Conservation (phyloP, 176 grass and related monocot species). For the Pontederia crassipes region DNA sequence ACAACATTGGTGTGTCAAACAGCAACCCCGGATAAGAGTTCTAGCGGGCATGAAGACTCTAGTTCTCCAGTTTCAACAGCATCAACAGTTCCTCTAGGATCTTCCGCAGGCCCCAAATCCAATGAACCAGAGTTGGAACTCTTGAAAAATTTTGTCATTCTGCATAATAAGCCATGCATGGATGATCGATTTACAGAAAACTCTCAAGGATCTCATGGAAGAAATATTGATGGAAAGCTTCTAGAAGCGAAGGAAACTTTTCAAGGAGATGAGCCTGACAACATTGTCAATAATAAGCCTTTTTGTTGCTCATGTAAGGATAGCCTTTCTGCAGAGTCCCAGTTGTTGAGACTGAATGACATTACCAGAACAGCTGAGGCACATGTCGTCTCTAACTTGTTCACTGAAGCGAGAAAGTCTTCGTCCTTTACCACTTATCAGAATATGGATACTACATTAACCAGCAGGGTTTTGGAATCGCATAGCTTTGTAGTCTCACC, state of each 20-base stretch:
- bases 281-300: constrained; percentile 30
- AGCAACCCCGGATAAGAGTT: constrained; percentile 37
- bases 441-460: constrained; percentile 26
- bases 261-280: constrained; percentile 20
- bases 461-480: constrained; percentile 34
- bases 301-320: constrained; percentile 61
- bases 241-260: constrained; percentile 16
- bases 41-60: constrained; percentile 27
- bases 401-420: constrained; percentile 41
- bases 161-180: constrained; percentile 1
- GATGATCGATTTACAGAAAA: constrained; percentile 27
- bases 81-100: constrained; percentile 42
- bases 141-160: background rate
- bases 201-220: constrained; percentile 24
- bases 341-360: constrained; percentile 18
- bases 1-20: constrained; percentile 39
- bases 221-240: constrained; percentile 19
- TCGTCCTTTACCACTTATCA: constrained; percentile 72
- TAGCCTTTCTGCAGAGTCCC: constrained; percentile 48
- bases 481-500: constrained; percentile 25
- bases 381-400: constrained; percentile 45
- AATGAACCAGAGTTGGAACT: constrained; percentile 12
- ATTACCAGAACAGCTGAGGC: constrained; percentile 26
- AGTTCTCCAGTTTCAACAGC: constrained; percentile 52
- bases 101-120: constrained; percentile 32